These are phyloP conservation scores for Fusarium floridanum DNA, from an alignment of 2,329 filamentous ascomycete species.

Conservation along the genomic window DNA sequence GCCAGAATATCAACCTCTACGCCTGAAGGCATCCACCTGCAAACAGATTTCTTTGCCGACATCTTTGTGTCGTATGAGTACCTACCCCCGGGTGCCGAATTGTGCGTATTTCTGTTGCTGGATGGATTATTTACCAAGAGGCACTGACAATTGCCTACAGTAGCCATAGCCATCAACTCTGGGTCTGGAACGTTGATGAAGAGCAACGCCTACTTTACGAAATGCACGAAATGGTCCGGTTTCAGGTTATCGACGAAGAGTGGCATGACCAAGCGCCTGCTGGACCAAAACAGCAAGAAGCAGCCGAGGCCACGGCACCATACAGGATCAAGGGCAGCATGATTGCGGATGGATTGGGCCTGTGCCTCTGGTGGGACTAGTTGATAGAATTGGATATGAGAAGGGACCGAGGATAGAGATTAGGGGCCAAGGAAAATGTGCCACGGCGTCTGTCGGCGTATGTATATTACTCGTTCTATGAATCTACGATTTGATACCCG, in stretches of 20 bases:
- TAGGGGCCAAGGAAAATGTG: slow-evolving; percentile 23
- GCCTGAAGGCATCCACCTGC: slow-evolving; percentile 79
- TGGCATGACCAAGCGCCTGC: slow-evolving; percentile 91
- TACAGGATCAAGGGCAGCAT: slow-evolving; percentile 78
- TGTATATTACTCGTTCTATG: slow-evolving; percentile 46
- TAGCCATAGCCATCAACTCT: slow-evolving; percentile 81
- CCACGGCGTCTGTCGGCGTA: slow-evolving; percentile 44
- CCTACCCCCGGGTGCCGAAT: slow-evolving; percentile 81
- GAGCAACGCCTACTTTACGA: slow-evolving; percentile 86
- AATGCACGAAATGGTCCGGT: slow-evolving; percentile 87
- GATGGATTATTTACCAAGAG: neutral
- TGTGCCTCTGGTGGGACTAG: slow-evolving; percentile 73
- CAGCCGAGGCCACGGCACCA: slow-evolving; percentile 73
- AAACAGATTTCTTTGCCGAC: slow-evolving; percentile 94
- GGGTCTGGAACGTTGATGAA: slow-evolving; percentile 85
- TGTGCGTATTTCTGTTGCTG: slow-evolving; percentile 63
- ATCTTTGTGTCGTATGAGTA: slow-evolving; percentile 83
- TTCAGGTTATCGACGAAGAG: slow-evolving; percentile 86
- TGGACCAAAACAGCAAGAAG: slow-evolving; percentile 71
- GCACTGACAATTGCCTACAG: slow-evolving; percentile 56
- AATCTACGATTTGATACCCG: slow-evolving; percentile 59
- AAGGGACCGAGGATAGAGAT: slow-evolving; percentile 13
- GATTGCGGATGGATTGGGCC: slow-evolving; percentile 72
- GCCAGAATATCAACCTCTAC: slow-evolving; percentile 84
- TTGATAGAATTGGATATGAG: slow-evolving; percentile 28